phyloP scores from a whole-genome alignment of 1,284 basidiomycete genomes.

The Naganishia sp. region DNA sequence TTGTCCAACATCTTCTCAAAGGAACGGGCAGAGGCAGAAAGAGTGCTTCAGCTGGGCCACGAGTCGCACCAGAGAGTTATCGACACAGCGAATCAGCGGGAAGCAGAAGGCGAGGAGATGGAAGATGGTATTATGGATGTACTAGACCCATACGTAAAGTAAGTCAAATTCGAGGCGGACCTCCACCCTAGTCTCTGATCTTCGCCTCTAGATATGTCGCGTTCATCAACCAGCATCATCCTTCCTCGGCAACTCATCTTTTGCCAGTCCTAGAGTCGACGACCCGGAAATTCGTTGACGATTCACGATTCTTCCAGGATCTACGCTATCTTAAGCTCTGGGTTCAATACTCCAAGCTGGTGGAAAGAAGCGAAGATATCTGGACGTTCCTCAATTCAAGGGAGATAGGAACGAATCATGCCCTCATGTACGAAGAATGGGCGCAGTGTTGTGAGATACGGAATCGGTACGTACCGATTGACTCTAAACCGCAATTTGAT shows the following conservation, averaged over 20 bases:
- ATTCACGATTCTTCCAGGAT: conserved; percentile 79
- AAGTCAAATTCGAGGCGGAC: conserved; percentile 28
- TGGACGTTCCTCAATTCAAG: conserved; percentile 74
- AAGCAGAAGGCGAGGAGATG: conserved; percentile 62
- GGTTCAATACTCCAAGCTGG: conserved; percentile 73
- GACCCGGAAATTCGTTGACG: conserved; percentile 74
- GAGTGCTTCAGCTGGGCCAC: conserved; percentile 54
- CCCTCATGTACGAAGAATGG: conserved; percentile 82
- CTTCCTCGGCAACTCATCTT: conserved; percentile 64
- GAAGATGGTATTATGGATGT: conserved; percentile 54
- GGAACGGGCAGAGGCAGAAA: conserved; percentile 50
- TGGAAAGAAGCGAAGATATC: conserved; percentile 63
- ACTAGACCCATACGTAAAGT: conserved; percentile 56
- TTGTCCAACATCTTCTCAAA: conserved; percentile 56
- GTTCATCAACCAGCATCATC: conserved; percentile 60
- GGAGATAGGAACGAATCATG: conserved; percentile 75
- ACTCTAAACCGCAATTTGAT: background rate
- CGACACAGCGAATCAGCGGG: conserved; percentile 50
- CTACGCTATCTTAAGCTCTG: conserved; percentile 85
- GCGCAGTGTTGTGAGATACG: conserved; percentile 71
- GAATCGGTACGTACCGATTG: conserved; percentile 63
- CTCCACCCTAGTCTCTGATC: background rate
- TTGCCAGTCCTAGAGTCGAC: conserved; percentile 74
- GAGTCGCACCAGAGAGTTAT: conserved; percentile 52
- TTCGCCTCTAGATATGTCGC: conserved; percentile 45